Conservation (phyloP, 139 green algal species). For the Chlamydomonas sp. region DNA sequence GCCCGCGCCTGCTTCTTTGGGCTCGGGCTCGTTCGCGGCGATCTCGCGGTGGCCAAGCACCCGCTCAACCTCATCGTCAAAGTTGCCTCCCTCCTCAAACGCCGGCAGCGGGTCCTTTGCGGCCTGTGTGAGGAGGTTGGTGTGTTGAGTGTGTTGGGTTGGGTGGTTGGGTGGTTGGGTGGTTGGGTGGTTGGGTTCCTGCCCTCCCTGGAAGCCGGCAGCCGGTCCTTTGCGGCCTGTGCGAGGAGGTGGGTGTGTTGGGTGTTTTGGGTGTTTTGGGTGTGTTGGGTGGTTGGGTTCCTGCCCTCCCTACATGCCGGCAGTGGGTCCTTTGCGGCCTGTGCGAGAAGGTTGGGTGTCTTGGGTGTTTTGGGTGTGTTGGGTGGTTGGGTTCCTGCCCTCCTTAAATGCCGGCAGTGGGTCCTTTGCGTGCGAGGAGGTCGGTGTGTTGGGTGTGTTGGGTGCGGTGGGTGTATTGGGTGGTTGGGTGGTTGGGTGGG, state of each 20-base stretch:
- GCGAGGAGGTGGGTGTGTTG: not conserved
- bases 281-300: not conserved
- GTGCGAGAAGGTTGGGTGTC: not conserved
- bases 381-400: not conserved
- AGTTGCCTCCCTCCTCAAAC: constrained; percentile 37
- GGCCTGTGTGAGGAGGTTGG: no score
- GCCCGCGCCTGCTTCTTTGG: not conserved
- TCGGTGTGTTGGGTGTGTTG: not conserved
- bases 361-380: not conserved
- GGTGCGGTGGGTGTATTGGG: no score
- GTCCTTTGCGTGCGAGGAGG: not conserved
- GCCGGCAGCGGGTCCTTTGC: constrained; percentile 35
- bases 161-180: not conserved
- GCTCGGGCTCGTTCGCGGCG: not conserved
- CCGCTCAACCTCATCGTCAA: constrained; percentile 63
- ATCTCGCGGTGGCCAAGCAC: constrained; percentile 52
- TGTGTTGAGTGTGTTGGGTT: no score
- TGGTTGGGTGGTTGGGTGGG: no score
- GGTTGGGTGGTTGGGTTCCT: no score
- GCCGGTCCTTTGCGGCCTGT: constrained; percentile 2
- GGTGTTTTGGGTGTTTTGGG: not conserved
- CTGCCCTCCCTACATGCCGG: not conserved
- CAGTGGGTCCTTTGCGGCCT: constrained; percentile 4
- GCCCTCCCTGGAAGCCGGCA: not conserved
- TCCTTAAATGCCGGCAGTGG: not conserved